Conservation (phyloP, 176 grass and related monocot genomes). For the Tillandsia fasciculata region DNA sequence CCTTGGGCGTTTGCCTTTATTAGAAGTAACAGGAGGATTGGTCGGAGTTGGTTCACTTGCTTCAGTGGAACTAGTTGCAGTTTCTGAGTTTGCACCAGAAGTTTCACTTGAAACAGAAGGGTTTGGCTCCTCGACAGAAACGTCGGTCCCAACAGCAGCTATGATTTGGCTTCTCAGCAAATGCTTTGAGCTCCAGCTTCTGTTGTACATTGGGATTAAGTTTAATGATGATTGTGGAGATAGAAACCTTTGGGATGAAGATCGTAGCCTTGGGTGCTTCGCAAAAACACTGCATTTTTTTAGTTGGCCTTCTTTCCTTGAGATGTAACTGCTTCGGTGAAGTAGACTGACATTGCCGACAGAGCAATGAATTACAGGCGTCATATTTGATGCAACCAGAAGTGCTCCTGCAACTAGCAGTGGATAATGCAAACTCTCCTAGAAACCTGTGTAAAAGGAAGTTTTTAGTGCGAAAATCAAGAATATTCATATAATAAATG, state of each 20-base stretch:
- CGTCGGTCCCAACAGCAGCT: constrained; percentile 49
- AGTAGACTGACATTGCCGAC: constrained; percentile 60
- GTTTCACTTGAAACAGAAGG: constrained; percentile 37
- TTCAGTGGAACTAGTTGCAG: constrained; percentile 28
- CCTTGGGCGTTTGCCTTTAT: constrained; percentile 36
- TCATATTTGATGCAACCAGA: constrained; percentile 47
- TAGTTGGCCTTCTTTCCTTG: constrained; percentile 34
- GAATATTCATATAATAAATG: no score
- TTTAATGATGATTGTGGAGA: constrained; percentile 43
- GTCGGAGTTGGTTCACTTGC: constrained; percentile 21
- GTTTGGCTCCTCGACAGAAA: constrained; percentile 50
- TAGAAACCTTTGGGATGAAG: constrained; percentile 22
- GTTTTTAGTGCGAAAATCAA: neutral
- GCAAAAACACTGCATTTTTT: constrained; percentile 39
- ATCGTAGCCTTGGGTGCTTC: constrained; percentile 30
- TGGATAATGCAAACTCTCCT: constrained; percentile 12
- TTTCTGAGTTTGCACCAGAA: constrained; percentile 34
- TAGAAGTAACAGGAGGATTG: constrained; percentile 2
- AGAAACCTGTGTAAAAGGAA: constrained; percentile 2
- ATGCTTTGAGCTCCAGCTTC: constrained; percentile 30
- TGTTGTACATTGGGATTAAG: constrained; percentile 41
- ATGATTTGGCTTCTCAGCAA: constrained; percentile 33
- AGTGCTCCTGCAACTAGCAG: constrained; percentile 6
- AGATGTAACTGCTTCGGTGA: constrained; percentile 43
- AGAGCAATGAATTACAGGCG: constrained; percentile 59